Conservation (phyloP, 2,329 filamentous ascomycete genomes). For the Xylaria sp. region DNA sequence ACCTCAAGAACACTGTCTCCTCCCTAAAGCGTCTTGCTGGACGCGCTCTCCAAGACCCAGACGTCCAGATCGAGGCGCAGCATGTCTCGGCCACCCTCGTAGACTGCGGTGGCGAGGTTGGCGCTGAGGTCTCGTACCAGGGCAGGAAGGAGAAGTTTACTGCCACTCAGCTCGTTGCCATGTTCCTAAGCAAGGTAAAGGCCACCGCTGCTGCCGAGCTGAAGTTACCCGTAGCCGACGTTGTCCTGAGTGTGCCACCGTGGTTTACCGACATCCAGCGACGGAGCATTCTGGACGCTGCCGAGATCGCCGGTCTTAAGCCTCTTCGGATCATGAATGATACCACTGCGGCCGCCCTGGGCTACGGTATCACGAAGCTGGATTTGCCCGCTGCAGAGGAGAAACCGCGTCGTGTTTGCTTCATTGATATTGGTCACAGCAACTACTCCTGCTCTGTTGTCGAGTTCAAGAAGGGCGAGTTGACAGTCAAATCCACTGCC, state of each 20-base stretch:
- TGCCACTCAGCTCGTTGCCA: slow-evolving; percentile 91
- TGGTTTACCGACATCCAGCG: slow-evolving; percentile 98
- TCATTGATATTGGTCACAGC: slow-evolving; percentile 95
- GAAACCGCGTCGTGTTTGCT: slow-evolving; percentile 89
- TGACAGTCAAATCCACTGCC: slow-evolving; percentile 90
- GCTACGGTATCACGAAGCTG: slow-evolving; percentile 97
- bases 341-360: slow-evolving; percentile 93
- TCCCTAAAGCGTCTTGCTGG: slow-evolving; percentile 93
- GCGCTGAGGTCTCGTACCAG: slow-evolving; percentile 91
- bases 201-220: slow-evolving; percentile 87
- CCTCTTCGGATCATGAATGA: slow-evolving; percentile 96
- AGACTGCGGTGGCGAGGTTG: slow-evolving; percentile 93
- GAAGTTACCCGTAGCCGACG: slow-evolving; percentile 88
- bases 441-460: slow-evolving; percentile 95
- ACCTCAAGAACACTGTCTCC: slow-evolving; percentile 98
- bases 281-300: slow-evolving; percentile 86
- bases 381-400: slow-evolving; percentile 88
- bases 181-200: slow-evolving; percentile 96
- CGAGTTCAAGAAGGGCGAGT: slow-evolving; percentile 96
- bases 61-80: slow-evolving; percentile 91
- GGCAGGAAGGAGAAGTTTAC: slow-evolving; percentile 96
- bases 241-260: slow-evolving; percentile 92
- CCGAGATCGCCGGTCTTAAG: slow-evolving; percentile 93
- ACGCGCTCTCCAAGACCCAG: slow-evolving; percentile 86
- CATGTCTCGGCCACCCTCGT: slow-evolving; percentile 87